These are phyloP conservation scores for Globisporangium solare DNA, from an alignment of 352 stramenopile genomes.

Conservation along the genomic window DNA sequence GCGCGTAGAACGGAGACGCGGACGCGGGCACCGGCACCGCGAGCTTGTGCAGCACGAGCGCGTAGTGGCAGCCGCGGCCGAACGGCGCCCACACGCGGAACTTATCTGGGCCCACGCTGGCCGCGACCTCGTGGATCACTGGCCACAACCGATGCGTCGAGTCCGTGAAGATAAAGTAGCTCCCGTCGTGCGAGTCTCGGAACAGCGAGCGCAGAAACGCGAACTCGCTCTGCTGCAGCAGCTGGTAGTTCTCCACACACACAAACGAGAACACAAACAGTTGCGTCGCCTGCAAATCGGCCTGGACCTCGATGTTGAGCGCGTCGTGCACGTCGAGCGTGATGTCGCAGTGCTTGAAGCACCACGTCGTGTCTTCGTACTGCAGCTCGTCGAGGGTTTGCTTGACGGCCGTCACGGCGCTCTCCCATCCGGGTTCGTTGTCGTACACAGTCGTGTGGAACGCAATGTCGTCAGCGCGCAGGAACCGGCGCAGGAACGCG, in stretches of 20 bases:
- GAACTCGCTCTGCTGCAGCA: slow-evolving; percentile 41
- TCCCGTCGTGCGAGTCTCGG: slow-evolving; percentile 20
- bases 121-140: slow-evolving; percentile 41
- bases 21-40: slow-evolving; percentile 6
- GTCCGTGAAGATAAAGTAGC: slow-evolving; percentile 63
- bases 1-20: slow-evolving; percentile 32
- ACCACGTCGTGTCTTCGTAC: slow-evolving; percentile 19
- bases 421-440: slow-evolving; percentile 59
- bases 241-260: slow-evolving; percentile 63
- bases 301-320: slow-evolving; percentile 32
- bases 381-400: slow-evolving; percentile 25
- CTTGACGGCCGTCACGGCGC: slow-evolving; percentile 29
- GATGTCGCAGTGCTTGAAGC: slow-evolving; percentile 61
- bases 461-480: slow-evolving; percentile 35
- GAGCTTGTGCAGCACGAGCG: slow-evolving; percentile 62
- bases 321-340: slow-evolving; percentile 29
- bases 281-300: slow-evolving; percentile 26
- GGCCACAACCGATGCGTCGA: slow-evolving; percentile 72
- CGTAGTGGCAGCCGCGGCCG: slow-evolving; percentile 53
- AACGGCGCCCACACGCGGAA: slow-evolving; percentile 62
- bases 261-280: slow-evolving; percentile 71
- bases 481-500: slow-evolving; percentile 47
- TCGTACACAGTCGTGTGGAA: slow-evolving; percentile 64
- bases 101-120: slow-evolving; percentile 13
- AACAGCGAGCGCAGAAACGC: slow-evolving; percentile 57